Base-by-base conservation (phyloP, 306 rosid genomes). In the Malus orientalis region DNA sequence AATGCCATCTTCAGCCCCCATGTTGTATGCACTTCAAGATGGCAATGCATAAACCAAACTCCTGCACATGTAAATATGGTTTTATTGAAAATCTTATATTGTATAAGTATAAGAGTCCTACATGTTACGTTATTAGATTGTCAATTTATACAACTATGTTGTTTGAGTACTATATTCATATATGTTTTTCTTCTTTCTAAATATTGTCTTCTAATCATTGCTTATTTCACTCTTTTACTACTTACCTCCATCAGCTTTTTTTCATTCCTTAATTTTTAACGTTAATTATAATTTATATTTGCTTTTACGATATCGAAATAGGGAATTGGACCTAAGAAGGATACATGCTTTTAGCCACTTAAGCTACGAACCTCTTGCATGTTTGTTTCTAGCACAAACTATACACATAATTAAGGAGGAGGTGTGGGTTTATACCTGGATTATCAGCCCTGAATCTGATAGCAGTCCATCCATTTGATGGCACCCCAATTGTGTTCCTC, bases 1-100 rank as follows among this genome's bases (percentile, higher is more conserved):
- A 92, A 92, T 79, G 96, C 96, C 97, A 90, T 92, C 87, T 92
- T 92, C 16, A 92, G 67, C 69, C 97, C 93, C 93, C 96, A 88
- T 60, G 92, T 92, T n/a, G 98, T 93, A 79, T 93, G 98, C 71
- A 89, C 71, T 82, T 93, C 98, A 79, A 89, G 82, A 71, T 89
- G 94, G 60, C 93, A 89, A 78, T 92, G 97, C 93, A 92, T 88
- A 76, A 92, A 92, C 97, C 93, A 92, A 1, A 90, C 93, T 51
- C 93, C 97, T 92, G 74, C 5, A 61, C 58, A 74, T 33, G 38
- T 5, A 33, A 32, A 32, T 32, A 32, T 32, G 1, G 36, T 32
- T 32, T 33, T 13, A 29, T 64, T 10, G 23, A 30, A 27, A 59
- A n/a, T 27, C 4, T 22, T 8, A 4, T 27, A 25, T 2, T 3